A percentile compares a stretch with the other conserved stretches of the same genome.
phyloP scores from a whole-genome alignment of 1,139 yeast genomes.

The Pichia sp. region DNA sequence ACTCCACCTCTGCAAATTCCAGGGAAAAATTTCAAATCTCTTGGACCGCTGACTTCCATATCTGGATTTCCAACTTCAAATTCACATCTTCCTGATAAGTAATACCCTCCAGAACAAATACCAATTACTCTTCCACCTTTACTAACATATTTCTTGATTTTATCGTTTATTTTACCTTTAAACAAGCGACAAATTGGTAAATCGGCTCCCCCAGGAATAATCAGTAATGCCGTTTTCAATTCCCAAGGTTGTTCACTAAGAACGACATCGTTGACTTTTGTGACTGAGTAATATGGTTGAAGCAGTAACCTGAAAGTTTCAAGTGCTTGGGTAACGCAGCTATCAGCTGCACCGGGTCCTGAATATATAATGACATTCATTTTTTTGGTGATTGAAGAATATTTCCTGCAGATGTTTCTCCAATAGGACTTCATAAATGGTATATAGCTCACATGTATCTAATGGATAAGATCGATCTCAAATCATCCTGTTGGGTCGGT shows the following conservation, averaged over 20 bases:
- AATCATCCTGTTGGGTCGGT: no score
- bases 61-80: slow-evolving; percentile 66
- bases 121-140: slow-evolving; percentile 82
- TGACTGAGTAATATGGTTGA: slow-evolving; percentile 87
- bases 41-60: slow-evolving; percentile 75
- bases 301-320: slow-evolving; percentile 66
- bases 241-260: slow-evolving; percentile 84
- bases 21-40: slow-evolving; percentile 76
- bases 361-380: slow-evolving; percentile 82
- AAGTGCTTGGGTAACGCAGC: slow-evolving; percentile 75
- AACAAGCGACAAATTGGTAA: slow-evolving; percentile 63
- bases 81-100: slow-evolving; percentile 66
- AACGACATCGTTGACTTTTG: slow-evolving; percentile 55
- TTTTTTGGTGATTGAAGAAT: no score
- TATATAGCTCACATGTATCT: no score
- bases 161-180: slow-evolving; percentile 59
- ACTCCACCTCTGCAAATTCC: slow-evolving; percentile 82
- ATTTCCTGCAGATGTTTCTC: no score
- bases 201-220: slow-evolving; percentile 96
- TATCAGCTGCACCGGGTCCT: slow-evolving; percentile 78
- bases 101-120: slow-evolving; percentile 96
- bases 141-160: slow-evolving; percentile 56
- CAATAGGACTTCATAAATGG: no score
- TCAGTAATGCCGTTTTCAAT: slow-evolving; percentile 66
- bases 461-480: no score